Base-by-base conservation (phyloP, 176 grass and related monocot genomes). In the Carex myosuroides region DNA sequence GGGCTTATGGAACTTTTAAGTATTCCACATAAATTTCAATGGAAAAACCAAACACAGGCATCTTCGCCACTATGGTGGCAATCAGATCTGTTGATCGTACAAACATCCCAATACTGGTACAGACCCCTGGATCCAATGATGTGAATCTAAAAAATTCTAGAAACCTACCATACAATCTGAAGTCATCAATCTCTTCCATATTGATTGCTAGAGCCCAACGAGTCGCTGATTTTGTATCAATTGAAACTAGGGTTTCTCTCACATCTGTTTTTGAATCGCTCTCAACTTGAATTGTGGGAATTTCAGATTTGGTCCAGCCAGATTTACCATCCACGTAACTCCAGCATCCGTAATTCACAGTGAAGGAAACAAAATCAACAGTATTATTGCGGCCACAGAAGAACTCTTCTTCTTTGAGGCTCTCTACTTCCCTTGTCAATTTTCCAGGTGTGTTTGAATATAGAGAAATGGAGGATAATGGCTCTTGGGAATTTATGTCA, bases 151-250 rank as follows among this genome's bases (percentile, higher is more conserved):
- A 48, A 81, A 41, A 30, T 50, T 41, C 20, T 53, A 82, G 21
- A 26, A 24, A 16, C 85, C 82, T 63, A 92, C 96, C 93, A 76
- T 93, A 76, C 54, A 98, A 57, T 39, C 86, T 90, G 74, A 95
- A 98, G 85, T 98, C 93, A 64, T 83, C 81, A 8, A 99, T 84
- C 80, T 92, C 86, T 54, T 90, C 86, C 90, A 46, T 93, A 84
- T 99, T 99, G 70, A 99, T 92, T 78, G 93, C 88, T 50, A 99
- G 88, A 0, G 86, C 66, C 96, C 96, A 99, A 20, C 91, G 93
- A 69, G 88, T 95, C 32, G 96, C 91, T 73, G 72, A 76, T 83
- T 89, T 95, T 6, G 93, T 92, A 84, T 94, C 91, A 68, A 99
- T 85, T 58, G 83, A 90, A 64, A 99, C 79, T 65, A 85, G 56